Evolutionary conservation across 805 yeast species (phyloP), one percentile per base, ranked within the genome.

Genomic region (Candida easanensis): DNA sequence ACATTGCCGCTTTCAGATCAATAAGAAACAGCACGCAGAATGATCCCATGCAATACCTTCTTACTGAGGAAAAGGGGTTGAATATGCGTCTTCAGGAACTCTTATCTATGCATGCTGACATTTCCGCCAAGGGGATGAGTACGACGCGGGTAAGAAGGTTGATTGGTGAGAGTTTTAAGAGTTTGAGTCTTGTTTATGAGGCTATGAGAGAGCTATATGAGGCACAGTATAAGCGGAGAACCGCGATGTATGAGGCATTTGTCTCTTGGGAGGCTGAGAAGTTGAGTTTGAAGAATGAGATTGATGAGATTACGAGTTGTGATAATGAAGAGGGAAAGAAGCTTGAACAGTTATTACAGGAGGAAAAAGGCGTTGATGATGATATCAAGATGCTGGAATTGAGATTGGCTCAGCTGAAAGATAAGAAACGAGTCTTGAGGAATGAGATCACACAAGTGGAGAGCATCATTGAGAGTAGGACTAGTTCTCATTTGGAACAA

Each of bases 381-480:
- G 77, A 75, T 35, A 71, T 74, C 4, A 44, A 39, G 2, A 56
- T 48, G 1, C 45, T 71, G 19, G 74, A 74, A 44, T 41, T 44
- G 9, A 58, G 67, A 31, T 47, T 75, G 14, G 27, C 34, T 8
- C 58, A 59, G 9, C 54, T 73, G 22, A 58, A 56, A 23, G 53
- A 55, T 1, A 71, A 66, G 48, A 66, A 64, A 36, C 41, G 35
- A 2, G 51, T 64, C 1, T 28, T 75, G 6, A 52, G 49, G 11
- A 27, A 39, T 7, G 80, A 75, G 53, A 70, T 74, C 20, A 60
- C 60, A 11, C 63, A 63, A 10, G 72, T 78, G 0, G 68, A 71
- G 48, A 72, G 77, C 10, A 69, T 74, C 4, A 60, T 75, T 21
- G 79, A 75, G 43, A 74, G 79, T 50, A 62, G 65, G 37, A 60